phyloP scores from a whole-genome alignment of 1,139 yeast species.

The Yamadazyma jaroonii region DNA sequence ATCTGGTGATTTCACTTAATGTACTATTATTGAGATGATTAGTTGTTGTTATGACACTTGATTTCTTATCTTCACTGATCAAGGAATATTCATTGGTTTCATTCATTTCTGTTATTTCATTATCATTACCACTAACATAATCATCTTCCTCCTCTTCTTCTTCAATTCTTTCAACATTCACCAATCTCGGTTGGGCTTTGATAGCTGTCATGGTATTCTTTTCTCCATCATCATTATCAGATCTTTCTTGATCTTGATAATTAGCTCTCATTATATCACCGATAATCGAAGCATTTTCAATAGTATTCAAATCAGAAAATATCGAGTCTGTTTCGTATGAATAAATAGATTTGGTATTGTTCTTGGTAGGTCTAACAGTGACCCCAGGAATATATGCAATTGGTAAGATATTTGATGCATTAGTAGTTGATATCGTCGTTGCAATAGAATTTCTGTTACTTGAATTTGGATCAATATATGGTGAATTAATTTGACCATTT shows the following conservation, averaged over 20 bases:
- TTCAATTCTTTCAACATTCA: slow-evolving; percentile 52
- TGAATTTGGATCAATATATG: slow-evolving; percentile 24
- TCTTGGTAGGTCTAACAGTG: slow-evolving; percentile 56
- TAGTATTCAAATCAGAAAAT: slow-evolving; percentile 48
- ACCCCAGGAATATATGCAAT: slow-evolving; percentile 95
- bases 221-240: neutral
- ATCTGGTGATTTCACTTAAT: slow-evolving; percentile 11
- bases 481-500: slow-evolving; percentile 8
- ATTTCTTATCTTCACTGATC: slow-evolving; percentile 4
- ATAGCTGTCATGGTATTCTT: slow-evolving; percentile 59
- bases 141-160: slow-evolving; percentile 44
- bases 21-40: slow-evolving; percentile 15
- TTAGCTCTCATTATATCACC: slow-evolving; percentile 44
- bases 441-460: slow-evolving; percentile 48
- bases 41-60: slow-evolving; percentile 11
- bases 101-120: slow-evolving; percentile 8
- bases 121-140: slow-evolving; percentile 20
- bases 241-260: slow-evolving; percentile 15
- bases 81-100: slow-evolving; percentile 1
- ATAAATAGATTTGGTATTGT: slow-evolving; percentile 46
- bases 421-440: slow-evolving; percentile 60
- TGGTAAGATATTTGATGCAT: slow-evolving; percentile 88
- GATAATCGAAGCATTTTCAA: slow-evolving; percentile 54
- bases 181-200: slow-evolving; percentile 65
- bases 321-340: slow-evolving; percentile 51